phyloP scores from a whole-genome alignment of 2,329 filamentous ascomycete species.

The Sporothrix phasma region DNA sequence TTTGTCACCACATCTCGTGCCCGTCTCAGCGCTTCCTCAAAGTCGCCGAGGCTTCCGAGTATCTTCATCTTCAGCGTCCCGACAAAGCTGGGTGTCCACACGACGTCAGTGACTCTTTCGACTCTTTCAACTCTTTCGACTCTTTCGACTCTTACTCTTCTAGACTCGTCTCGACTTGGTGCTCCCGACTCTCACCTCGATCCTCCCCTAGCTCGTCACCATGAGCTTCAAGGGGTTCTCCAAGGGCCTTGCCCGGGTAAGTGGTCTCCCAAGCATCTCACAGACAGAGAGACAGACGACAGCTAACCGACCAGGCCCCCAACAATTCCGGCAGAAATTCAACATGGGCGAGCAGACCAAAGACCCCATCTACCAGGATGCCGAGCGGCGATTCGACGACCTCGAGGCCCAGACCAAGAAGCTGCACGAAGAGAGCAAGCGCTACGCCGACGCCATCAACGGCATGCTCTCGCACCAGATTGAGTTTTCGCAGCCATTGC shows the following conservation, averaged over 20 bases:
- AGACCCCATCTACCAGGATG: conserved; percentile 88
- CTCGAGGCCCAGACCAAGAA: conserved; percentile 93
- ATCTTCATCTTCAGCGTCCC: neutral
- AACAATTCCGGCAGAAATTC: conserved; percentile 84
- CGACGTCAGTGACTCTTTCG: neutral
- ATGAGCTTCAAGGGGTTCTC: conserved; percentile 98
- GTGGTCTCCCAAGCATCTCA: conserved; percentile 24
- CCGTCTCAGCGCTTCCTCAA: neutral
- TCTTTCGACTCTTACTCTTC: no score
- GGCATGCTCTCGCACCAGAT: conserved; percentile 97
- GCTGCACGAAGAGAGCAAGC: conserved; percentile 91
- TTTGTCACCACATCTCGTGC: neutral
- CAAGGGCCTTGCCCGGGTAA: conserved; percentile 78
- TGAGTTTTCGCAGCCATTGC: conserved; percentile 91
- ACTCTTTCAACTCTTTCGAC: neutral
- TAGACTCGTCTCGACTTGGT: no score
- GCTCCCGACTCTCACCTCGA: conserved; percentile 5
- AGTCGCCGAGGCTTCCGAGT: conserved; percentile 7
- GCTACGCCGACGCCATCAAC: conserved; percentile 97
- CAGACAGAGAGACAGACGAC: neutral
- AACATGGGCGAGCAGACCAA: conserved; percentile 94
- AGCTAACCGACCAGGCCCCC: conserved; percentile 54
- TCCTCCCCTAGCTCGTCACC: conserved; percentile 16
- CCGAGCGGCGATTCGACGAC: conserved; percentile 87
- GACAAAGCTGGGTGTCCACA: no score